phyloP scores from a whole-genome alignment of 208 protist genomes.

The Leishmania major region DNA sequence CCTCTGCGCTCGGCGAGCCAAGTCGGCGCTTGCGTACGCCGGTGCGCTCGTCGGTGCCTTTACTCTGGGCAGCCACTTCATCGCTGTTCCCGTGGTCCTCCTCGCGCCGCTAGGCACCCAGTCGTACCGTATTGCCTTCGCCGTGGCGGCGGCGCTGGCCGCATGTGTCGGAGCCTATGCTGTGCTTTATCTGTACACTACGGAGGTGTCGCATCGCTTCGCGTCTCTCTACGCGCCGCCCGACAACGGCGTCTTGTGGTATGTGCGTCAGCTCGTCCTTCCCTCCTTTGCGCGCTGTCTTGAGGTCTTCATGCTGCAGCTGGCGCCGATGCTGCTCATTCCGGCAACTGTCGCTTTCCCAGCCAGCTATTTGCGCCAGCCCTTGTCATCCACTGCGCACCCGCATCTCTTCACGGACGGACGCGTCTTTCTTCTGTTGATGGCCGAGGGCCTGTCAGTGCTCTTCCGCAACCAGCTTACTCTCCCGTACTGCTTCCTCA shows the following conservation, averaged over 20 bases:
- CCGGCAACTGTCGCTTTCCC: slow-evolving; percentile 35
- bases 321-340: slow-evolving; percentile 54
- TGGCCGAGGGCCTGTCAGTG: slow-evolving; percentile 55
- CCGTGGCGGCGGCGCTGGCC: slow-evolving; percentile 8
- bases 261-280: slow-evolving; percentile 73
- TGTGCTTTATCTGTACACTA: slow-evolving; percentile 31
- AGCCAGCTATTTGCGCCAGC: slow-evolving; percentile 19
- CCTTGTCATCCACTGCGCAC: slow-evolving; percentile 7
- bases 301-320: slow-evolving; percentile 53
- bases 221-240: slow-evolving; percentile 71
- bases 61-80: slow-evolving; percentile 49
- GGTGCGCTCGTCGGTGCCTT: slow-evolving; percentile 33
- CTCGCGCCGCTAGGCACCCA: slow-evolving; percentile 53
- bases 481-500: slow-evolving; percentile 48
- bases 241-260: slow-evolving; percentile 76
- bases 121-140: slow-evolving; percentile 20
- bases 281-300: slow-evolving; percentile 55
- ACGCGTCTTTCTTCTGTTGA: slow-evolving; percentile 44
- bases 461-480: slow-evolving; percentile 47
- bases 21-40: not conserved
- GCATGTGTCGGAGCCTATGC: slow-evolving; percentile 32
- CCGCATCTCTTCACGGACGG: slow-evolving; percentile 43
- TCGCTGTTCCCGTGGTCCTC: slow-evolving; percentile 55
- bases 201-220: slow-evolving; percentile 14
- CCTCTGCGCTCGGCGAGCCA: slow-evolving; percentile 30